Percentiles rank a stretch among this genome's conserved stretches.
Evolutionary conservation across 331 rosid genomes (phyloP).

Genomic region (Cucumis variabilis): DNA sequence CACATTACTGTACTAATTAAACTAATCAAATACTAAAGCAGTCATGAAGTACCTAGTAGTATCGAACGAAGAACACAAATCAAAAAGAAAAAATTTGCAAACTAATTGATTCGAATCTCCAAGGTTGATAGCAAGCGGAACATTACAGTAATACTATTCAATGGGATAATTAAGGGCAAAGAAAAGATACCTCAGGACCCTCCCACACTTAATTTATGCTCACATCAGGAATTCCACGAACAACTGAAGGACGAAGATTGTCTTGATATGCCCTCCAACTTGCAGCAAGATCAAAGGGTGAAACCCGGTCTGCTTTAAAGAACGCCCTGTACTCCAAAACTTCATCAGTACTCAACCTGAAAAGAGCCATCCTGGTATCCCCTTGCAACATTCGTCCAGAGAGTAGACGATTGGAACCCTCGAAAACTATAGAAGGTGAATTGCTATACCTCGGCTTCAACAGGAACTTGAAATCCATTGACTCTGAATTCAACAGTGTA

Average conservation of each 20-base stretch:
- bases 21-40: constrained; percentile 7
- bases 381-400: constrained; percentile 85
- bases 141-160: no score
- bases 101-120: neutral
- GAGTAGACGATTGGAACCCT: constrained; percentile 85
- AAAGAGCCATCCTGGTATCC: constrained; percentile 84
- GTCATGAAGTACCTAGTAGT: neutral
- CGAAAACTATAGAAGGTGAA: constrained; percentile 79
- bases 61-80: neutral
- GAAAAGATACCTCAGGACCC: constrained; percentile 66
- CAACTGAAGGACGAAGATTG: constrained; percentile 91
- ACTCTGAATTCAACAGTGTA: constrained; percentile 57
- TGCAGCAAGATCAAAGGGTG: constrained; percentile 98
- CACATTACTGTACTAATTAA: neutral
- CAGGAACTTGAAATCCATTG: constrained; percentile 92
- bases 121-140: neutral
- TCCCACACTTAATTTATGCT: constrained; percentile 77
- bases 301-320: constrained; percentile 88
- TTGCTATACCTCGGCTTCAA: constrained; percentile 78
- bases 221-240: constrained; percentile 94
- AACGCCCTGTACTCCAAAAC: constrained; percentile 81
- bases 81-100: constrained; percentile 15
- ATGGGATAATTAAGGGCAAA: neutral
- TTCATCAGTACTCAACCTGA: constrained; percentile 68
- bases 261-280: constrained; percentile 99